Base-by-base conservation (phyloP, 2,329 filamentous ascomycete species). In the Arthrobotrys musiformis region DNA sequence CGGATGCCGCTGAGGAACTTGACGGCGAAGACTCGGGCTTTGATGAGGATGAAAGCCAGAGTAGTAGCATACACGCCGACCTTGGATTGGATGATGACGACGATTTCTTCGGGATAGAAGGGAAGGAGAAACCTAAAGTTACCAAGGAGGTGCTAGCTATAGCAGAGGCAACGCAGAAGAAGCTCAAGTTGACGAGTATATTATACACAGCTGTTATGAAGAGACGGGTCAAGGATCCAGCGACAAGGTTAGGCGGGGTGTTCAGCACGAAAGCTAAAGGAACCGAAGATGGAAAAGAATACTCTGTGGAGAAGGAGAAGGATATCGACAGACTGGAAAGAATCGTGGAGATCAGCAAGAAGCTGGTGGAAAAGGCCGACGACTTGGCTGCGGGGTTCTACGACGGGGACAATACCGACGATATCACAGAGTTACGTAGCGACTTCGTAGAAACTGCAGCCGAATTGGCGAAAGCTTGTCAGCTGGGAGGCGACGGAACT, bases 11-110 rank as follows among this genome's bases (percentile, higher is more conserved):
- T 2, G 73, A 77, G 30, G 73, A 70, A 42, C 22, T 70, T 6
- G 64, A 70, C 15, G 73, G 66, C 8, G 73, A 77, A 42, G 73
- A 77, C 37, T 77, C 73, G 4, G 73, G 73, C 2, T 77, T 77
- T 19, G 72, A 77, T 15, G 73, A 77, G 35, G 67, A 67, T 28
- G 63, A 66, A 35, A 77, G 73, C 22, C 73, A 64, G 52, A 70
- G 73, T 33, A 70, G 52, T 33, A 77, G 66, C 22, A 15, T 61
- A 17, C 56, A 67, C 9, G 60, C 60, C 7, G 66, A 70, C 37
- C 26, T 66, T 2, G 56, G 40, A 1, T 15, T 28, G 8, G 64
- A 56, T 17, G 70, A 67, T 33, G 70, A 75, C 11, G 72, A 76
- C 24, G 60, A 70, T 44, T 63, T 64, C 35, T 70, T 64, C 13